Evolutionary conservation across 2,329 filamentous ascomycete genomes (phyloP).

Genomic region (Emmonsia crescens): DNA sequence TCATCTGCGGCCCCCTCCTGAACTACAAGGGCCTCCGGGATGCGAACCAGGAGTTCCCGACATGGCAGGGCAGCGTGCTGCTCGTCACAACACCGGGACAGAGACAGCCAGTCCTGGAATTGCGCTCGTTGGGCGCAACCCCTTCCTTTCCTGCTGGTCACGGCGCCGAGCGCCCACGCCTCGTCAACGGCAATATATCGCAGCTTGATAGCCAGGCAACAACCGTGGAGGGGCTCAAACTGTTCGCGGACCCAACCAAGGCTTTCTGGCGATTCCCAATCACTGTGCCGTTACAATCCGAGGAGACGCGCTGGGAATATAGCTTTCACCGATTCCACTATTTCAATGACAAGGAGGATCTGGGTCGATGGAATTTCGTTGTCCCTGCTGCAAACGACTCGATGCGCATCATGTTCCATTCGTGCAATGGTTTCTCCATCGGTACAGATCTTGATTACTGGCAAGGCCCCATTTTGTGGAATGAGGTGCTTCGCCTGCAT

Average conservation of each 20-base stretch:
- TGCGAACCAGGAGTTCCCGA: slow-evolving; percentile 19
- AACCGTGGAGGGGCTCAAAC: slow-evolving; percentile 40
- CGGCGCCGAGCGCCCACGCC: not conserved
- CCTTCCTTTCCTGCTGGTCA: not conserved
- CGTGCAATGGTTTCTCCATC: slow-evolving; percentile 58
- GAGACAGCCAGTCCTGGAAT: slow-evolving; percentile 48
- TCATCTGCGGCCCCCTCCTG: slow-evolving; percentile 39
- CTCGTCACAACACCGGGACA: slow-evolving; percentile 67
- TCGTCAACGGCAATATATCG: slow-evolving; percentile 10
- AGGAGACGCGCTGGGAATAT: slow-evolving; percentile 72
- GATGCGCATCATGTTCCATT: slow-evolving; percentile 61
- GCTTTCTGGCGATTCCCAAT: slow-evolving; percentile 50
- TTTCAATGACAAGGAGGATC: slow-evolving; percentile 45
- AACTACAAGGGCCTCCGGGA: slow-evolving; percentile 38
- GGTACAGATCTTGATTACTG: slow-evolving; percentile 54
- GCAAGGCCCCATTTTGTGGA: slow-evolving; percentile 53
- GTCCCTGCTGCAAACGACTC: slow-evolving; percentile 51
- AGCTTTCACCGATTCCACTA: slow-evolving; percentile 56
- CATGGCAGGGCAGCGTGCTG: slow-evolving; percentile 78
- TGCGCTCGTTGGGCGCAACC: slow-evolving; percentile 23
- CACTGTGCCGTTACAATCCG: slow-evolving; percentile 55
- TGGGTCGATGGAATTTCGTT: slow-evolving; percentile 42
- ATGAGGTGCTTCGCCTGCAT: slow-evolving; percentile 53
- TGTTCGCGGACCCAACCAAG: slow-evolving; percentile 49
- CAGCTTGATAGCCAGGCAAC: slow-evolving; percentile 10